These are phyloP conservation scores for Nelumbo lutea DNA, from an alignment of 164 flowering plant species.

Conservation along the genomic window DNA sequence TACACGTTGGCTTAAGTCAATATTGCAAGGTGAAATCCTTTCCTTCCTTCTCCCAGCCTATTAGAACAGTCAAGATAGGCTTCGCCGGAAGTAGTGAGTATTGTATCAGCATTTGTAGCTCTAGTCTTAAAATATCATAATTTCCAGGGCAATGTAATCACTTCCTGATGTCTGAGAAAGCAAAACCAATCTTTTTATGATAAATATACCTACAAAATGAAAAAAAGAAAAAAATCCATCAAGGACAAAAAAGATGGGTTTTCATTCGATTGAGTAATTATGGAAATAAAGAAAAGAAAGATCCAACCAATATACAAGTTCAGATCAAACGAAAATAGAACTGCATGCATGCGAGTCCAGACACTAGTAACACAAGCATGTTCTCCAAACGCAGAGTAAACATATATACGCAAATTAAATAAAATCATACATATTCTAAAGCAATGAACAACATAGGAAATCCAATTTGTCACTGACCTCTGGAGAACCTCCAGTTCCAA, in stretches of 20 bases:
- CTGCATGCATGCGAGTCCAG: not conserved
- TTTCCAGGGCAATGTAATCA: slow-evolving; percentile 4
- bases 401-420: not conserved
- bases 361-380: not conserved
- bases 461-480: not conserved
- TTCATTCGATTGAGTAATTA: not conserved
- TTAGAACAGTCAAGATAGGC: not conserved
- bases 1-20: not conserved
- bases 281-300: not conserved
- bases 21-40: not conserved
- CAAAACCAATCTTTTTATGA: not conserved
- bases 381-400: not conserved
- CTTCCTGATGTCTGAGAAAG: slow-evolving; percentile 1
- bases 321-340: not conserved
- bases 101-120: not conserved
- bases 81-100: not conserved
- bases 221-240: not conserved
- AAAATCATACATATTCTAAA: not conserved
- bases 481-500: not conserved
- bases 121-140: not conserved
- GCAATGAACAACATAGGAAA: not conserved
- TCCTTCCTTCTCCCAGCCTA: not conserved
- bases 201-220: slow-evolving; percentile 9
- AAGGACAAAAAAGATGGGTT: slow-evolving; percentile 2
- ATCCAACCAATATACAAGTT: not conserved